Evolutionary conservation across 2,329 filamentous ascomycete genomes (phyloP).

Genomic region (Penicillium digitatum): DNA sequence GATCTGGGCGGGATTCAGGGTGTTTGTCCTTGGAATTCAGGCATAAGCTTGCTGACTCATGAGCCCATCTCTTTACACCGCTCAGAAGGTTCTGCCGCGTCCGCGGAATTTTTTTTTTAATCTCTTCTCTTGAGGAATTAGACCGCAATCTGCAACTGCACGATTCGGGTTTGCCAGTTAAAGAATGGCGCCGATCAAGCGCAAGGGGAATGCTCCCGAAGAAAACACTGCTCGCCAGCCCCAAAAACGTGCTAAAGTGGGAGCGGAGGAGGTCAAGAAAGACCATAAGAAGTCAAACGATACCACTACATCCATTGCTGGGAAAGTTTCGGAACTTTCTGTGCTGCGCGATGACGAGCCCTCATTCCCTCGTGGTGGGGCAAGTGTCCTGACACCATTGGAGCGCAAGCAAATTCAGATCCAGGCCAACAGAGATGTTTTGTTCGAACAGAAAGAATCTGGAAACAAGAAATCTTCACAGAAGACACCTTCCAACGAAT

Average conservation of each 20-base stretch:
- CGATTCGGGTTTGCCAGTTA: slow-evolving; percentile 23
- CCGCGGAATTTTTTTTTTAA: slow-evolving; percentile 25
- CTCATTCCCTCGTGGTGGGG: slow-evolving; percentile 88
- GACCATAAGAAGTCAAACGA: slow-evolving; percentile 34
- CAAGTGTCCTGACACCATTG: slow-evolving; percentile 81
- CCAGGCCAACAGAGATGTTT: slow-evolving; percentile 84
- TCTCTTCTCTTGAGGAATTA: slow-evolving; percentile 28
- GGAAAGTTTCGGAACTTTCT: slow-evolving; percentile 36
- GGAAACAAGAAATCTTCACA: slow-evolving; percentile 51
- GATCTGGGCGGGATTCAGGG: not conserved
- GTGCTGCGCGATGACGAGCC: slow-evolving; percentile 72
- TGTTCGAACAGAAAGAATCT: slow-evolving; percentile 69
- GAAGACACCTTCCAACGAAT: slow-evolving; percentile 47
- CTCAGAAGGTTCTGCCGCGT: slow-evolving; percentile 18
- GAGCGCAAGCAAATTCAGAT: slow-evolving; percentile 96
- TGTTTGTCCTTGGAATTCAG: not conserved
- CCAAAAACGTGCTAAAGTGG: slow-evolving; percentile 42
- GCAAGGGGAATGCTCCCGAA: slow-evolving; percentile 42
- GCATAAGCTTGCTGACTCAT: not conserved
- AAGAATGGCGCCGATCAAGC: slow-evolving; percentile 45
- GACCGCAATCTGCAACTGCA: slow-evolving; percentile 25
- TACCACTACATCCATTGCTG: slow-evolving; percentile 18
- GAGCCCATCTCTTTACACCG: slow-evolving; percentile 11
- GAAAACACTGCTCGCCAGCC: slow-evolving; percentile 34
- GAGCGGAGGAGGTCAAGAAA: slow-evolving; percentile 34